Evolutionary conservation across 352 stramenopile species (phyloP), one percentile per base, ranked within the genome.

Genomic region (Globisporangium paroecandrum): DNA sequence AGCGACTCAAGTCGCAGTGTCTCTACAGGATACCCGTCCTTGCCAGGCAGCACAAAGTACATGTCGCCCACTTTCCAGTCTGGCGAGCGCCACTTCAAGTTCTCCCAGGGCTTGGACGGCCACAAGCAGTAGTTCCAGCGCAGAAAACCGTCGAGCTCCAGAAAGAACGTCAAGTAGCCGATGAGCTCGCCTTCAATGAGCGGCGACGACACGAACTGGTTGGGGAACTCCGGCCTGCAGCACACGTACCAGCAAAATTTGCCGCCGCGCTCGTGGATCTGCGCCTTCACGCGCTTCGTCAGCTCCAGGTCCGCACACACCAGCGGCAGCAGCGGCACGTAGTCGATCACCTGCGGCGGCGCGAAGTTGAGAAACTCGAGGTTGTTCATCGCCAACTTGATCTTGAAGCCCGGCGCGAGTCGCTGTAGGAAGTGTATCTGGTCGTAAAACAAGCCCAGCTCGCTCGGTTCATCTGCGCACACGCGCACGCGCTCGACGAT

Each of bases 111-210:
- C 57, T 69, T 64, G 1, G 69, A 65, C 0, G 85, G 85, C 85
- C 85, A 93, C 10, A 93, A 69, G 24, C 85, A 91, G 71, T 86
- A 93, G 58, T 93, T 92, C 85, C 85, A 93, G n/a, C 85, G 83
- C 57, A 93, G 59, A 49, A 93, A 93, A 24, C 85, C 85, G 65
- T 93, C 83, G 55, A 93, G 77, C 63, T 89, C 74, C 43, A 92
- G 80, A 65, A 93, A 90, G 66, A 86, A 85, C 13, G 85, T 93
- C 27, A 93, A 68, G 65, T 85, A 93, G 38, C 83, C 85, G 29
- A 93, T 74, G 69, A 93, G 77, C 64, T 92, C 82, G 18, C 83
- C 79, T 69, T 93, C 85, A 2, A 87, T 69, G 10, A 91, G 72
- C 58, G 85, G 84, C 20, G 85, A 93, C 0, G 81, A 90, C 56